Evolutionary conservation across 495 filamentous ascomycete genomes (phyloP).

Genomic region (Penicillium pulvis): DNA sequence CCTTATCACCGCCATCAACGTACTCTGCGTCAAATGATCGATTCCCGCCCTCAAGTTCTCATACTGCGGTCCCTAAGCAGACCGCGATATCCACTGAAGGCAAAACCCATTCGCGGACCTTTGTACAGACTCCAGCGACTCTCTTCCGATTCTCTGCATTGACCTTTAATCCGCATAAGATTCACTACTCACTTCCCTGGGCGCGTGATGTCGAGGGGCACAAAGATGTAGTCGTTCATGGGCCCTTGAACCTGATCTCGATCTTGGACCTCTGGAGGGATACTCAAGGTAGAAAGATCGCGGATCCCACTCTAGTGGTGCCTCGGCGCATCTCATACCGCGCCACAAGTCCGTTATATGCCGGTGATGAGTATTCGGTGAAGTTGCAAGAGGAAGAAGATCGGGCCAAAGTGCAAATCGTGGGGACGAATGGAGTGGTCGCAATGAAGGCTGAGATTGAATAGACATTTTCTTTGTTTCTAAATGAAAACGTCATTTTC

Average conservation of each 20-base stretch:
- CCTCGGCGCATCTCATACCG: constrained; percentile 59
- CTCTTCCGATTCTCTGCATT: constrained; percentile 74
- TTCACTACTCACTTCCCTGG: constrained; percentile 67
- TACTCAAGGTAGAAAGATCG: constrained; percentile 13
- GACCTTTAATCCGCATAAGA: constrained; percentile 74
- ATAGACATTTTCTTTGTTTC: background rate
- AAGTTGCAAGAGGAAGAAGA: constrained; percentile 39
- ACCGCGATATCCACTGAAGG: constrained; percentile 28
- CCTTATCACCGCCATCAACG: constrained; percentile 33
- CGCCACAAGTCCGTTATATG: constrained; percentile 62
- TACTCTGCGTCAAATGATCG: constrained; percentile 17
- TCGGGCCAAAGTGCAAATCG: constrained; percentile 39
- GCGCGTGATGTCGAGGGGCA: constrained; percentile 61
- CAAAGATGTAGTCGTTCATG: constrained; percentile 61
- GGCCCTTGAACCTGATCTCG: constrained; percentile 62
- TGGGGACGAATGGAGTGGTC: constrained; percentile 41
- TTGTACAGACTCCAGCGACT: constrained; percentile 55
- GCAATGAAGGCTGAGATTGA: constrained; percentile 52
- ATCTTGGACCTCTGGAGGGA: constrained; percentile 69
- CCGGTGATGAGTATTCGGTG: constrained; percentile 53
- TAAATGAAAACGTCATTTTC: background rate
- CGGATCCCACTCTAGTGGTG: constrained; percentile 23
- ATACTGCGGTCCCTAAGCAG: constrained; percentile 24
- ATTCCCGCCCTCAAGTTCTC: constrained; percentile 9
- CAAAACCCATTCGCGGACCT: constrained; percentile 42